Base-by-base conservation (phyloP, 2,329 filamentous ascomycete species). In the Pseudopyricularia cyperi region DNA sequence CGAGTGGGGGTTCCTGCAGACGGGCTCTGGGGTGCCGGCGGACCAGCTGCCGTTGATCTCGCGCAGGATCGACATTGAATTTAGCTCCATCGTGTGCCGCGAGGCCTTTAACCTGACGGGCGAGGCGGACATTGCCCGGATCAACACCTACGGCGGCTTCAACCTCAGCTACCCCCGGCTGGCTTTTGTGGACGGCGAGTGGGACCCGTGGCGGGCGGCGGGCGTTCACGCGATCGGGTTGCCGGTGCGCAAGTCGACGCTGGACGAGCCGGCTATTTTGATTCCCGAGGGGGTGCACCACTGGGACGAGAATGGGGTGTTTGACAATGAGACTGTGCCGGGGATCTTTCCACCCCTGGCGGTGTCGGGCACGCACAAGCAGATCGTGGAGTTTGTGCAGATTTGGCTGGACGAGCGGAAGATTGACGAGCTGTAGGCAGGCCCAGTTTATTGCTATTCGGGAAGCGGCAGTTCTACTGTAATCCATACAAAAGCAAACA, bases 131-230 rank as follows among this genome's bases (percentile, higher is more conserved):
- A 68, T 83, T 0, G 73, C 79, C 1, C 71, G 71, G 1, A 80
- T 93, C 65, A 93, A 94, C 71, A 81, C 83, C 61, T 83, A 85
- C 56, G 89, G 89, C 42, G 85, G 81, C 12, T 86, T 82, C 65
- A 69, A 77, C 62, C 83, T 93, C 58, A 76, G 77, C 46, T 89
- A 88, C 62, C 77, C 83, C 1, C 82, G 88, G 2, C 76, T 95
- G 0, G 89, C 89, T 3, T 76, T 87, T 48, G 71, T 95, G 37
- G 87, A 89, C 55, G 88, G 88, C 28, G 77, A 87, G 56, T 78
- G 79, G 52, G 89, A 94, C 61, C 87, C 88, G 0, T 95, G 89
- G 89, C 77, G 83, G 17, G 79, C 80, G 0, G 85, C 85, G 0
- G 85, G 83, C 0, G 80, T 85, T 1, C 82, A 91, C 49, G 82